Evolutionary conservation across 2,329 filamentous ascomycete genomes (phyloP).

Genomic region (Torrubiella hemipterigena): DNA sequence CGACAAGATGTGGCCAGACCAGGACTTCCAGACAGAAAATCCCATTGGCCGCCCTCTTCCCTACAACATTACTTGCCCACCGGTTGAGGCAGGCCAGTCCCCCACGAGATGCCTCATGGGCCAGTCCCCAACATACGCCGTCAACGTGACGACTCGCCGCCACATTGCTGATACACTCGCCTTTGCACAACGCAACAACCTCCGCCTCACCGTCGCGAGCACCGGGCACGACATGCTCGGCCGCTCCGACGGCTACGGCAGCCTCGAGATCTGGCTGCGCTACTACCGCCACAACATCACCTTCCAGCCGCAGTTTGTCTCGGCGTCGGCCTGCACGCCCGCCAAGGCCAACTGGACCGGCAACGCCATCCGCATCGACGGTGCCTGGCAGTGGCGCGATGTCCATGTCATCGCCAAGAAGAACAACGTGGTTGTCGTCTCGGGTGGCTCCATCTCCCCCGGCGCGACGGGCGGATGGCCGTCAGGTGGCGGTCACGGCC

Average conservation of each 20-base stretch:
- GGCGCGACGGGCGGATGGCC: slow-evolving; percentile 23
- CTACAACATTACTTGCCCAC: slow-evolving; percentile 16
- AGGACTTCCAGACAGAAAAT: slow-evolving; percentile 13
- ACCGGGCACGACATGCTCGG: slow-evolving; percentile 30
- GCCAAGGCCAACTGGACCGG: slow-evolving; percentile 16
- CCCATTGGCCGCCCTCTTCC: slow-evolving; percentile 14
- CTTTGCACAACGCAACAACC: slow-evolving; percentile 21
- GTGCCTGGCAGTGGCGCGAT: slow-evolving; percentile 20
- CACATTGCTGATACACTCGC: slow-evolving; percentile 27
- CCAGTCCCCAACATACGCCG: slow-evolving; percentile 11
- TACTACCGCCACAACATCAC: slow-evolving; percentile 18
- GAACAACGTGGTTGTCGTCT: slow-evolving; percentile 21
- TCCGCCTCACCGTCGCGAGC: slow-evolving; percentile 27
- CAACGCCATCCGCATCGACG: slow-evolving; percentile 20
- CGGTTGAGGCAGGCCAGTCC: slow-evolving; percentile 11
- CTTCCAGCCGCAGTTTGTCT: slow-evolving; percentile 13
- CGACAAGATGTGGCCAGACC: slow-evolving; percentile 12
- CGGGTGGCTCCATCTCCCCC: slow-evolving; percentile 15
- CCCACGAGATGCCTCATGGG: slow-evolving; percentile 11
- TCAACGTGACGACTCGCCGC: slow-evolving; percentile 10
- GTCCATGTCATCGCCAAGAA: slow-evolving; percentile 17
- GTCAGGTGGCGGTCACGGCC: slow-evolving; percentile 28
- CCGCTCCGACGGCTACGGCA: slow-evolving; percentile 18
- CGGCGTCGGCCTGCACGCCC: slow-evolving; percentile 10
- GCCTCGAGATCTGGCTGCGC: slow-evolving; percentile 19